These are phyloP conservation scores for Xylaria cubensis DNA, from an alignment of 495 filamentous ascomycete species.

Conservation along the genomic window DNA sequence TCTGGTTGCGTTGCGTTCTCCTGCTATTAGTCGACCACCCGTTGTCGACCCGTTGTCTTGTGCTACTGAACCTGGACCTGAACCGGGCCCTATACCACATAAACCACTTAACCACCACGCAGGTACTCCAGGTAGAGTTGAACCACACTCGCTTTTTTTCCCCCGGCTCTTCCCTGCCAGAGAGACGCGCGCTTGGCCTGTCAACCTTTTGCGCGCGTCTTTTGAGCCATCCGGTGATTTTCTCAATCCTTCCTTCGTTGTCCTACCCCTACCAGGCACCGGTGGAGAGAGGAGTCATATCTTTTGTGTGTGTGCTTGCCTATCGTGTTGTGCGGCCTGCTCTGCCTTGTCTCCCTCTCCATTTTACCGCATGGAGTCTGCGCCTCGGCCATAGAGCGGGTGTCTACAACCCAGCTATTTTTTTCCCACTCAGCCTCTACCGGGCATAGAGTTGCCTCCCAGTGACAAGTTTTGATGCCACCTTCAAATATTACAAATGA, in stretches of 20 bases:
- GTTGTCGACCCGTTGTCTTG: conserved; percentile 22
- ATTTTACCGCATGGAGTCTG: conserved; percentile 37
- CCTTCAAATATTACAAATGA: conserved; percentile 56
- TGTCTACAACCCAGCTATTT: conserved; percentile 33
- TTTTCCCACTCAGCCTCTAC: conserved; percentile 33
- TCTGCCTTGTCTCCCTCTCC: conserved; percentile 31
- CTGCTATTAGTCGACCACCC: neutral
- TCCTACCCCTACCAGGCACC: conserved; percentile 34
- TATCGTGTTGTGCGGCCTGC: conserved; percentile 38
- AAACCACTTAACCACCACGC: neutral
- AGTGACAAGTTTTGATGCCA: conserved; percentile 31
- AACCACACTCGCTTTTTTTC: conserved; percentile 41
- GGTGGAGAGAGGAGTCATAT: conserved; percentile 30
- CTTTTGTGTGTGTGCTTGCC: conserved; percentile 22
- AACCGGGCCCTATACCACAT: neutral
- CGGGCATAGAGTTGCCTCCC: conserved; percentile 29
- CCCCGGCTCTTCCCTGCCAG: conserved; percentile 33
- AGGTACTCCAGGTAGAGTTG: conserved; percentile 31
- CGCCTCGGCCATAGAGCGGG: conserved; percentile 35
- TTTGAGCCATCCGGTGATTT: conserved; percentile 38
- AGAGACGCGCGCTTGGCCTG: conserved; percentile 42
- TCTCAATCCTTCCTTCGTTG: conserved; percentile 34
- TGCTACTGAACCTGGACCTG: conserved; percentile 20
- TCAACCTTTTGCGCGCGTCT: conserved; percentile 43
- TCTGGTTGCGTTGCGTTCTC: conserved; percentile 5